Evolutionary conservation across 805 yeast species (phyloP).

Genomic region (Candida lessepsii): DNA sequence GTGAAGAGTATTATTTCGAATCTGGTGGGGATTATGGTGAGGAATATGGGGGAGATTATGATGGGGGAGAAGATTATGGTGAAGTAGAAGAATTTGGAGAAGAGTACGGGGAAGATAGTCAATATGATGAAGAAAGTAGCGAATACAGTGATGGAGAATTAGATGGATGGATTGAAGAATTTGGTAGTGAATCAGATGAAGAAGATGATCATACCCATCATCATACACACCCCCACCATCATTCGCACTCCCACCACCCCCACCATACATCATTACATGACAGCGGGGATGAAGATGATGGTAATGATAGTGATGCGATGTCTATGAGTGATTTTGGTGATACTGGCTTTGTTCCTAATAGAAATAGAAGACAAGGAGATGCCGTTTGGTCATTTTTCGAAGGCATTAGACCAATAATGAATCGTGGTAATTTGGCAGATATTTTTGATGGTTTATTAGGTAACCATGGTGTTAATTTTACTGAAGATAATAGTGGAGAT

Average conservation of each 20-base stretch:
- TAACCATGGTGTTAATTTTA: constrained; percentile 11
- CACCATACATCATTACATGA: constrained; percentile 4
- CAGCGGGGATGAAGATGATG: constrained; percentile 14
- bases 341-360: constrained; percentile 13
- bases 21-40: constrained; percentile 22
- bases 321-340: constrained; percentile 24
- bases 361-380: constrained; percentile 22
- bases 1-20: constrained; percentile 15
- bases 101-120: constrained; percentile 21
- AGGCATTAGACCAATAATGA: constrained; percentile 24
- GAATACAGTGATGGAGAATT: constrained; percentile 37
- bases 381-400: constrained; percentile 27
- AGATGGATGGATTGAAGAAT: constrained; percentile 42
- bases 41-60: constrained; percentile 31
- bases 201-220: constrained; percentile 10
- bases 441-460: constrained; percentile 18
- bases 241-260: constrained; percentile 1
- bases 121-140: constrained; percentile 29
- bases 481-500: constrained; percentile 12
- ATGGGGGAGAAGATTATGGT: not conserved
- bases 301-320: constrained; percentile 19
- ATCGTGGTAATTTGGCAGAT: constrained; percentile 17
- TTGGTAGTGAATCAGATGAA: constrained; percentile 25
- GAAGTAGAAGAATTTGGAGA: no score
- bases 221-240: not conserved